Evolutionary conservation across 495 filamentous ascomycete genomes (phyloP).

Genomic region (Penicillium malachiteum): DNA sequence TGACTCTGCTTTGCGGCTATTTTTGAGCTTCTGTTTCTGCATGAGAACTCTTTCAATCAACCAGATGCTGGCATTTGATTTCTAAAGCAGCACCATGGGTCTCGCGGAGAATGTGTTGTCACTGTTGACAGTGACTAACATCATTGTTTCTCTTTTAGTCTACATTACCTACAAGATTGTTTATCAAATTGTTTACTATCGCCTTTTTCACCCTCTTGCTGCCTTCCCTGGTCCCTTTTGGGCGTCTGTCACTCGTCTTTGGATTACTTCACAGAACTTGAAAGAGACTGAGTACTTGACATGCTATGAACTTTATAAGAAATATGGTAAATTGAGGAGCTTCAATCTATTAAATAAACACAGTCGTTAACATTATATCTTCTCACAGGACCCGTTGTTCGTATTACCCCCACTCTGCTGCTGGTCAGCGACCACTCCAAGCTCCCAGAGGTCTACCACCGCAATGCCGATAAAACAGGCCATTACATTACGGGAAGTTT

Average conservation of each 20-base stretch:
- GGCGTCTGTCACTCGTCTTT: conserved; percentile 49
- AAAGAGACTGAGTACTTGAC: conserved; percentile 41
- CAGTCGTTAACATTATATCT: not conserved
- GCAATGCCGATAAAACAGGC: conserved; percentile 54
- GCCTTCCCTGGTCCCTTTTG: conserved; percentile 55
- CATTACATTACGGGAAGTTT: conserved; percentile 53
- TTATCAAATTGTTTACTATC: conserved; percentile 46
- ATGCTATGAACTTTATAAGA: conserved; percentile 42
- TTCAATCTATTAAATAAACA: not conserved
- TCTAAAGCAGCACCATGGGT: conserved; percentile 22
- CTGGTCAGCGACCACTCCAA: conserved; percentile 44
- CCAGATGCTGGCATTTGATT: conserved; percentile 2
- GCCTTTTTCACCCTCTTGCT: conserved; percentile 51
- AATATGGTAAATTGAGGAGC: conserved; percentile 42
- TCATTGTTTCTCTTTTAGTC: conserved; percentile 22
- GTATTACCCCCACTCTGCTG: conserved; percentile 46
- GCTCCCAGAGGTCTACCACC: conserved; percentile 54
- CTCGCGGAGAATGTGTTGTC: conserved; percentile 28
- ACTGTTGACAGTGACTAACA: conserved; percentile 34
- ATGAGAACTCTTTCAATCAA: not conserved
- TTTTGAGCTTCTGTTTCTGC: not conserved
- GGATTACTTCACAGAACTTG: conserved; percentile 42
- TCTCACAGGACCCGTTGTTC: conserved; percentile 41
- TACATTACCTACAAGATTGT: conserved; percentile 28
- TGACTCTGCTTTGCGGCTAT: not conserved